These are phyloP conservation scores for Dactylis glomerata DNA, from an alignment of 176 grass and related monocot genomes.

Conservation along the genomic window DNA sequence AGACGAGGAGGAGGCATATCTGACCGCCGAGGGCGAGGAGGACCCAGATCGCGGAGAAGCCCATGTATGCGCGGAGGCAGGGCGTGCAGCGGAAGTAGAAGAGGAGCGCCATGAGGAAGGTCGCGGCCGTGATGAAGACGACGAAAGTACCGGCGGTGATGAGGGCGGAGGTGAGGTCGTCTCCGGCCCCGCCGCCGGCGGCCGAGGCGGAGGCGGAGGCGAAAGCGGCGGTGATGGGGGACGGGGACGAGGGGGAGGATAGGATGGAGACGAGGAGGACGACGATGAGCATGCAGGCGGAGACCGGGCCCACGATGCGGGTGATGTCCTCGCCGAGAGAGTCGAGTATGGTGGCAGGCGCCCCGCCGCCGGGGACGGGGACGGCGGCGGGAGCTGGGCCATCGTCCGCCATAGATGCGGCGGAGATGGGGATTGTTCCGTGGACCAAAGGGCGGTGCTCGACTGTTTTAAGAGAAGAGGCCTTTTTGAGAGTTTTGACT, in stretches of 20 bases:
- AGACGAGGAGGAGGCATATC: conserved; percentile 57
- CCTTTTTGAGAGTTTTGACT: neutral
- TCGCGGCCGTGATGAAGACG: conserved; percentile 59
- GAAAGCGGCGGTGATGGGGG: conserved; percentile 27
- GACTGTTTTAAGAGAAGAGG: neutral
- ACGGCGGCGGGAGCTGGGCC: conserved; percentile 16
- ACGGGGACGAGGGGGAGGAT: conserved; percentile 39
- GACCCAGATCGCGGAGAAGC: conserved; percentile 67
- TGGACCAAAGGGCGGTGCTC: neutral
- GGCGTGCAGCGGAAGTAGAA: conserved; percentile 86
- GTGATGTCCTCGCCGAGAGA: conserved; percentile 69
- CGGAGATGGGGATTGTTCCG: conserved; percentile 28
- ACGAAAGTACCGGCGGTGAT: conserved; percentile 61
- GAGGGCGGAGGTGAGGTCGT: conserved; percentile 61
- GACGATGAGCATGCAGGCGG: conserved; percentile 90
- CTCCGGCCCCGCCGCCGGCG: neutral
- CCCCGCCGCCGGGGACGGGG: conserved; percentile 11
- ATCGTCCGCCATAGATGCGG: conserved; percentile 30
- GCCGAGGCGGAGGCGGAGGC: neutral
- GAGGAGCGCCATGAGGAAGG: conserved; percentile 85
- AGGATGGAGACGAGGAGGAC: conserved; percentile 87
- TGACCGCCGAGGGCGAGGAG: conserved; percentile 69
- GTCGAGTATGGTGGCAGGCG: conserved; percentile 45
- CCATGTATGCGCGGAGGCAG: conserved; percentile 79
- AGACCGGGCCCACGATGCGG: conserved; percentile 87